phyloP scores from a whole-genome alignment of 1,284 basidiomycete species.

The Malassezia globosa region DNA sequence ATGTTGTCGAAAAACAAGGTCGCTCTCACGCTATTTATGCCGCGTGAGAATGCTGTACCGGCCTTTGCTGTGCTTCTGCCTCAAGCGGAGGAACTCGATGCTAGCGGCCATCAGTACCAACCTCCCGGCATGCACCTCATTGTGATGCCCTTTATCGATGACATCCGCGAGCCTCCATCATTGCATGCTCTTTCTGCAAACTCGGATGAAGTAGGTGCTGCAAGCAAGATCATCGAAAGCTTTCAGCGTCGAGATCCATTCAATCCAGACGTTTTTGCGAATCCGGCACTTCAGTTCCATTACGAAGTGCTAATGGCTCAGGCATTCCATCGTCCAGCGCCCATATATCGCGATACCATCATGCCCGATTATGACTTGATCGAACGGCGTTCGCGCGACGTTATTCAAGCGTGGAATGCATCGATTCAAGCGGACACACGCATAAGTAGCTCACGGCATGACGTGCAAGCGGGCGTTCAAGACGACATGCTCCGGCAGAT shows the following conservation, averaged over 20 bases:
- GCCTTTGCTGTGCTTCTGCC: conserved; percentile 75
- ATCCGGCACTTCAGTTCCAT: conserved; percentile 73
- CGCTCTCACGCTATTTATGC: conserved; percentile 63
- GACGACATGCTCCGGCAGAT: neutral
- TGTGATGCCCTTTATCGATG: conserved; percentile 81
- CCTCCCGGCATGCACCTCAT: conserved; percentile 88
- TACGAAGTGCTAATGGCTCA: conserved; percentile 79
- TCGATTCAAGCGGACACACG: conserved; percentile 56
- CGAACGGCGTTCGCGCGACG: conserved; percentile 60
- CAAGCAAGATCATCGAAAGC: conserved; percentile 65
- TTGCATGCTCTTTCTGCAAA: conserved; percentile 52
- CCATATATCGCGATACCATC: conserved; percentile 64
- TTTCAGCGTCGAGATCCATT: conserved; percentile 68
- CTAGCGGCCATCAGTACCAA: conserved; percentile 62
- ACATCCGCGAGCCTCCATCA: conserved; percentile 57
- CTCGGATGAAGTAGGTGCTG: conserved; percentile 59
- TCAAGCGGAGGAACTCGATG: conserved; percentile 60
- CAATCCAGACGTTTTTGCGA: conserved; percentile 77
- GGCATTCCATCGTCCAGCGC: conserved; percentile 64
- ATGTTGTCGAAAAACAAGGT: conserved; percentile 73
- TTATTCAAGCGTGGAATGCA: conserved; percentile 66
- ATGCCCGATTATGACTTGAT: conserved; percentile 66
- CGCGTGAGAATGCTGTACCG: conserved; percentile 64
- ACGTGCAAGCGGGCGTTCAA: neutral
- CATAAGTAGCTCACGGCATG: neutral